Percentiles rank a stretch among this genome's conserved stretches.
Evolutionary conservation across 2,329 filamentous ascomycete species (phyloP).

Genomic region (Penicillium sp.): DNA sequence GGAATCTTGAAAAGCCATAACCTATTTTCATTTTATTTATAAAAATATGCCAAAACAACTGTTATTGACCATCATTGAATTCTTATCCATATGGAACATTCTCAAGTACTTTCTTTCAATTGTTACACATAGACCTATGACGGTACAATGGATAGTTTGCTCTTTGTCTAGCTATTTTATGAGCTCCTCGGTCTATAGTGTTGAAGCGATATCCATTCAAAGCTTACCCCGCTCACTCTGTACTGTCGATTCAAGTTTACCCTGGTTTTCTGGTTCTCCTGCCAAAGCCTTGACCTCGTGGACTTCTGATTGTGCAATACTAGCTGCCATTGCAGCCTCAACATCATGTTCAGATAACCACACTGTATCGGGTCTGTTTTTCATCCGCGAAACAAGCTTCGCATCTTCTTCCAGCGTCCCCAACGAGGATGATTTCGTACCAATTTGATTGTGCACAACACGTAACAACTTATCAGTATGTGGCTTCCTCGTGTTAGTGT

Average conservation of each 20-base stretch:
- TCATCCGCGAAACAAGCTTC: conserved; percentile 38
- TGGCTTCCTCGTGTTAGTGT: conserved; percentile 46
- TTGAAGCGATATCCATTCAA: neutral
- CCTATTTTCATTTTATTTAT: no score
- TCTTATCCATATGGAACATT: neutral
- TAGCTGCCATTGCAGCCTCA: conserved; percentile 35
- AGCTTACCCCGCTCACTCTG: neutral
- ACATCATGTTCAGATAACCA: conserved; percentile 54
- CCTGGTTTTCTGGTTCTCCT: neutral
- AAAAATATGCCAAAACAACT: neutral
- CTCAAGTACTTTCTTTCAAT: no score
- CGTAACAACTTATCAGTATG: conserved; percentile 40
- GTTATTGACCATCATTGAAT: neutral
- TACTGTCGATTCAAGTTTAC: neutral
- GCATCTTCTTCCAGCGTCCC: conserved; percentile 35
- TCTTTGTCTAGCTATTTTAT: neutral
- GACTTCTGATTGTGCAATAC: neutral
- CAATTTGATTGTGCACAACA: conserved; percentile 31
- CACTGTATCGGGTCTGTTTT: conserved; percentile 36
- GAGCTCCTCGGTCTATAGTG: no score
- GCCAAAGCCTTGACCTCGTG: neutral
- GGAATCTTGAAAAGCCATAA: no score
- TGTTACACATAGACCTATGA: no score
- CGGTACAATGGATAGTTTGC: no score
- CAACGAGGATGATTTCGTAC: neutral